Evolutionary conservation across 2,329 filamentous ascomycete genomes (phyloP).

Genomic region (Magnaporthiopsis poae): DNA sequence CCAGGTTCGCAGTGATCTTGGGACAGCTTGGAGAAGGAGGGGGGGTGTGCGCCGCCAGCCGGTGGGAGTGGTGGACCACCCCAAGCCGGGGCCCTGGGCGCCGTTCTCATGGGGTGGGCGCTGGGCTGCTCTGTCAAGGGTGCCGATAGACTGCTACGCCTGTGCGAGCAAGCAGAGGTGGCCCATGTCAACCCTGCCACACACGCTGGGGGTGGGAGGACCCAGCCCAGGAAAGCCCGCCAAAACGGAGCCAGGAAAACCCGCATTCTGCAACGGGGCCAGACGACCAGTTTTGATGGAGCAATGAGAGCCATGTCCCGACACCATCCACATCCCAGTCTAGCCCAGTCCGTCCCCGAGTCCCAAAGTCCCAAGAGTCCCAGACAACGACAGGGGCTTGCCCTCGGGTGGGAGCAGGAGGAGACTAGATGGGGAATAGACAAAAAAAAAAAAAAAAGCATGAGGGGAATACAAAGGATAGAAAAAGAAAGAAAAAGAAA

Average conservation of each 20-base stretch:
- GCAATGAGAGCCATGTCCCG: background rate
- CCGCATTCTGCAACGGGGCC: background rate
- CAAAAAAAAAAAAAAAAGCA: background rate
- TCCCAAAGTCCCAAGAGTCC: background rate
- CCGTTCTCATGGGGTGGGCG: constrained; percentile 7
- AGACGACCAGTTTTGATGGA: background rate
- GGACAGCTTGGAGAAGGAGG: constrained; percentile 4
- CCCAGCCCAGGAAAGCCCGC: background rate
- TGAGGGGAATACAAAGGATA: no score
- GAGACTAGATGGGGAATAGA: background rate
- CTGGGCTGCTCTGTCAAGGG: constrained; percentile 6
- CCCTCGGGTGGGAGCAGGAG: background rate
- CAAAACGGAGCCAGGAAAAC: background rate
- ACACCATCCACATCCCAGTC: background rate
- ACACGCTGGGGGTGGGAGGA: background rate
- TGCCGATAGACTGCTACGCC: constrained; percentile 2
- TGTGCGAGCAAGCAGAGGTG: background rate
- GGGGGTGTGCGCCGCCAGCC: constrained; percentile 10
- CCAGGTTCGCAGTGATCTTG: constrained; percentile 7
- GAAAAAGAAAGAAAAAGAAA: background rate
- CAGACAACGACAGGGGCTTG: background rate
- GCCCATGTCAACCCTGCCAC: constrained; percentile 4
- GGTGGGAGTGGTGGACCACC: constrained; percentile 18
- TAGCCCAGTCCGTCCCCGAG: background rate
- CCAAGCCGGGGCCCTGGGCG: constrained; percentile 29